Percentiles rank a stretch among this genome's conserved stretches.
Conservation (phyloP, 768 basidiomycete species). For the Kwoniella sp. region DNA sequence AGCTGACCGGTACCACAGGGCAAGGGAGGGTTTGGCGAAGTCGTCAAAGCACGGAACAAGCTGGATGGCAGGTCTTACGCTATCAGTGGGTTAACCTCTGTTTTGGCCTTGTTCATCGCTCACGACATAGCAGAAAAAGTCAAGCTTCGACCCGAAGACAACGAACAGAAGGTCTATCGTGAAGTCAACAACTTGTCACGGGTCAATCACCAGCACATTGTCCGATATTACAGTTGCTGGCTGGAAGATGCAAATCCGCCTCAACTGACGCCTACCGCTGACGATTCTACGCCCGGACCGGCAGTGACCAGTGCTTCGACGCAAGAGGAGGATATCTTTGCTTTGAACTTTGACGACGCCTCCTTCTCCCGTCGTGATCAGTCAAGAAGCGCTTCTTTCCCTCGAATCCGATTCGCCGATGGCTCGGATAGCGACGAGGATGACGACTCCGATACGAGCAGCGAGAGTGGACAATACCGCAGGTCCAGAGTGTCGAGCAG, state of each 20-base stretch:
- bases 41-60: slow-evolving; percentile 86
- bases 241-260: slow-evolving; percentile 30
- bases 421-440: slow-evolving; percentile 51
- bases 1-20: slow-evolving; percentile 55
- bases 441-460: slow-evolving; percentile 35
- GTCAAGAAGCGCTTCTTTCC: slow-evolving; percentile 61
- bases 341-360: slow-evolving; percentile 61
- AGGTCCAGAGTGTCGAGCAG: too few species aligned
- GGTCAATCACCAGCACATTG: slow-evolving; percentile 82
- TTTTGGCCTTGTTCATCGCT: neutral
- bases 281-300: slow-evolving; percentile 8
- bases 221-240: slow-evolving; percentile 64
- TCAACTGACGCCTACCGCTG: slow-evolving; percentile 10
- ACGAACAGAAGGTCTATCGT: slow-evolving; percentile 79
- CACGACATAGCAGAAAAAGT: slow-evolving; percentile 61
- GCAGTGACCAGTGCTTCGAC: slow-evolving; percentile 1
- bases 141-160: slow-evolving; percentile 68
- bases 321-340: slow-evolving; percentile 57
- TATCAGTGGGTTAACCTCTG: slow-evolving; percentile 28
- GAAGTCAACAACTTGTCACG: slow-evolving; percentile 85
- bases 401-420: slow-evolving; percentile 73
- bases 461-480: too few species aligned
- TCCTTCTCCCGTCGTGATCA: slow-evolving; percentile 48
- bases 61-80: slow-evolving; percentile 62
- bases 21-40: slow-evolving; percentile 84